These are phyloP conservation scores for Biscogniauxia marginata DNA, from an alignment of 2,329 filamentous ascomycete genomes.

Conservation along the genomic window DNA sequence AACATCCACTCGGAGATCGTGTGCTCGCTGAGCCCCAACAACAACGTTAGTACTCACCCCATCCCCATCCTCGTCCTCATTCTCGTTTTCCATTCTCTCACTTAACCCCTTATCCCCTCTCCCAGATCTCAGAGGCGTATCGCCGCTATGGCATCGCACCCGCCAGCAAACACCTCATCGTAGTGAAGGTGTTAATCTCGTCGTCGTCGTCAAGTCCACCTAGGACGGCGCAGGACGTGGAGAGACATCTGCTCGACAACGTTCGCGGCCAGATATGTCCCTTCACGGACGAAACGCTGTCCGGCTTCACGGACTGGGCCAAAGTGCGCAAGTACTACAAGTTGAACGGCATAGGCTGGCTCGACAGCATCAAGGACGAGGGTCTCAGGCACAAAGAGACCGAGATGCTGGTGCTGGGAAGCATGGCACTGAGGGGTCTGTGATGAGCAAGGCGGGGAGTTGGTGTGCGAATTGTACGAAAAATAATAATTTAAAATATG, in stretches of 20 bases:
- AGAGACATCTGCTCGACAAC: slow-evolving; percentile 57
- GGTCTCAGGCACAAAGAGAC: slow-evolving; percentile 51
- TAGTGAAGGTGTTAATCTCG: slow-evolving; percentile 71
- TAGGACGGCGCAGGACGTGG: slow-evolving; percentile 45
- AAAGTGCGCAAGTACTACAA: slow-evolving; percentile 87
- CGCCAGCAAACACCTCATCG: slow-evolving; percentile 68
- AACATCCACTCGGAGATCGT: slow-evolving; percentile 92
- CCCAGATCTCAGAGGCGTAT: slow-evolving; percentile 86
- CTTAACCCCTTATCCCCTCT: slow-evolving; percentile 3
- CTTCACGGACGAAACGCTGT: slow-evolving; percentile 64
- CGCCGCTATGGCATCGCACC: slow-evolving; percentile 80
- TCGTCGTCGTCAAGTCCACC: slow-evolving; percentile 19
- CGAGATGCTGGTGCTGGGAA: slow-evolving; percentile 68
- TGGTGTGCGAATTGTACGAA: too few relatives aligned
- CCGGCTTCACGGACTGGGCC: slow-evolving; percentile 58
- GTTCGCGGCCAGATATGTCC: slow-evolving; percentile 60
- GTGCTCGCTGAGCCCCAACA: slow-evolving; percentile 74
- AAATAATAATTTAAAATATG: not conserved
- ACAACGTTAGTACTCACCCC: slow-evolving; percentile 68
- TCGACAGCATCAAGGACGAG: slow-evolving; percentile 46
- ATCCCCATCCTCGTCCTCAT: too few relatives aligned
- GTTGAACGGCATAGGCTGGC: slow-evolving; percentile 59
- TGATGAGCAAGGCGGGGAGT: too few relatives aligned
- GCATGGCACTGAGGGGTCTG: slow-evolving; percentile 73
- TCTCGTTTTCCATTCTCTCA: not conserved